Evolutionary conservation across 768 basidiomycete species (phyloP).

Genomic region (Ramaria sp.): DNA sequence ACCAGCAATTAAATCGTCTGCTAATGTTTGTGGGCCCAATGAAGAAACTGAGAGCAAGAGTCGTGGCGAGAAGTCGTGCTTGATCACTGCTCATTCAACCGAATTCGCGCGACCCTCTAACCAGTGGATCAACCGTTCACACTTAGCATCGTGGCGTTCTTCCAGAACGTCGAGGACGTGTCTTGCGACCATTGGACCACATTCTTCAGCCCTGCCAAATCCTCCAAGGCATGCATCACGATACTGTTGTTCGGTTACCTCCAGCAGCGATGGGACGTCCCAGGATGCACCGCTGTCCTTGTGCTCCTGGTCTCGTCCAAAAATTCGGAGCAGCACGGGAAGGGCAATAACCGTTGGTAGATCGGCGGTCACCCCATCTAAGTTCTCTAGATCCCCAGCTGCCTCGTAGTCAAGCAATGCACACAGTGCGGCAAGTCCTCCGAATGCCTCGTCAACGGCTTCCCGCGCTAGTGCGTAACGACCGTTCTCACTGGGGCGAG

Average conservation of each 20-base stretch:
- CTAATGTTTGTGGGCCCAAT: background rate
- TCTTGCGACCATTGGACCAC: slow-evolving; percentile 45
- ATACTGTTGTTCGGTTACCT: slow-evolving; percentile 52
- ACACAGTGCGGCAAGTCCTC: slow-evolving; percentile 46
- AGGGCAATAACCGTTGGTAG: slow-evolving; percentile 68
- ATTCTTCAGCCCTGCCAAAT: slow-evolving; percentile 72
- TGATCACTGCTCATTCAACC: background rate
- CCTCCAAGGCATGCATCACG: slow-evolving; percentile 59
- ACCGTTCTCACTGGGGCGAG: slow-evolving; percentile 46
- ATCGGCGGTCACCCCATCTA: slow-evolving; percentile 46
- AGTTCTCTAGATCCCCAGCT: slow-evolving; percentile 25
- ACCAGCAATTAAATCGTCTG: no score
- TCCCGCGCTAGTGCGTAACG: slow-evolving; percentile 48
- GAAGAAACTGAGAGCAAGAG: background rate
- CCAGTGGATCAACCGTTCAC: slow-evolving; percentile 3
- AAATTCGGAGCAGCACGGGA: slow-evolving; percentile 50
- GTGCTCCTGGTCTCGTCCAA: slow-evolving; percentile 16
- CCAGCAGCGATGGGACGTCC: slow-evolving; percentile 42
- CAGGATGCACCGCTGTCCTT: slow-evolving; percentile 18
- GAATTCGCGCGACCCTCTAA: background rate
- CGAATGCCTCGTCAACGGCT: slow-evolving; percentile 72
- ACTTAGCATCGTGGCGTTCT: slow-evolving; percentile 7
- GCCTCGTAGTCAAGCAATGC: slow-evolving; percentile 37
- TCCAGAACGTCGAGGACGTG: slow-evolving; percentile 42
- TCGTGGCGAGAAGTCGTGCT: background rate